These are phyloP conservation scores for Arthroderma sp. DNA, from an alignment of 2,329 filamentous ascomycete genomes.

Conservation along the genomic window DNA sequence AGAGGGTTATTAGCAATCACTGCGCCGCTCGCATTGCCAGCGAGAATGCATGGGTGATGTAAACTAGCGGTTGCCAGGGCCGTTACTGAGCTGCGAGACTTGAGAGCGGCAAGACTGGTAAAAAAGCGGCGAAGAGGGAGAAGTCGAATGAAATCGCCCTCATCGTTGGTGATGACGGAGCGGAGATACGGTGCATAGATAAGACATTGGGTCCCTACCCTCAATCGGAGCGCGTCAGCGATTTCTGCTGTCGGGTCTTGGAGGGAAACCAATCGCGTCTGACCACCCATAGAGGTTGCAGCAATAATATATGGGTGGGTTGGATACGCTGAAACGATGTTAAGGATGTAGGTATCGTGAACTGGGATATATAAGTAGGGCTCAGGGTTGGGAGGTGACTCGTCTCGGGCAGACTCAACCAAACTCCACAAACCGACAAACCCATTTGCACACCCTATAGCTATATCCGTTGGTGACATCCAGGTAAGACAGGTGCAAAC, in stretches of 20 bases:
- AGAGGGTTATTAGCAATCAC: slow-evolving; percentile 43
- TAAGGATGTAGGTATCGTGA: slow-evolving; percentile 30
- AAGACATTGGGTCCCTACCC: slow-evolving; percentile 39
- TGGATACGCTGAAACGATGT: slow-evolving; percentile 41
- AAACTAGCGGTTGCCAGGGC: slow-evolving; percentile 26
- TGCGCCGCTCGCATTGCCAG: slow-evolving; percentile 42
- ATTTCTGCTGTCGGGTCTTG: slow-evolving; percentile 36
- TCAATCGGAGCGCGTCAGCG: slow-evolving; percentile 36
- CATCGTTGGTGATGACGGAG: slow-evolving; percentile 43
- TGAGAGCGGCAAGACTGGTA: slow-evolving; percentile 38
- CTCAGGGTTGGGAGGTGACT: slow-evolving; percentile 13
- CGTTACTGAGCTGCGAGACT: slow-evolving; percentile 30
- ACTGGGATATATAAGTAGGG: slow-evolving; percentile 29
- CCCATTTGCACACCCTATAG: slow-evolving; percentile 46
- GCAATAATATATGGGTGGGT: slow-evolving; percentile 41
- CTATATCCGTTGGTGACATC: slow-evolving; percentile 44
- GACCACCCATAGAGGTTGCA: slow-evolving; percentile 44
- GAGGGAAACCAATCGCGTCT: slow-evolving; percentile 44
- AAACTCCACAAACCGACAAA: slow-evolving; percentile 44
- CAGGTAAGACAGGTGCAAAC: slow-evolving; percentile 47
- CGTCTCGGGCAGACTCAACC: slow-evolving; percentile 13
- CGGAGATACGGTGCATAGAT: slow-evolving; percentile 46
- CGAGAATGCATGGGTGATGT: slow-evolving; percentile 43
- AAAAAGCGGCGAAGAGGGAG: slow-evolving; percentile 43
- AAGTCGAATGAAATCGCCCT: slow-evolving; percentile 40